Percentiles rank a stretch among this genome's conserved stretches.
Evolutionary conservation across 345 rosid species (phyloP).

Genomic region (Lepidium africanum): DNA sequence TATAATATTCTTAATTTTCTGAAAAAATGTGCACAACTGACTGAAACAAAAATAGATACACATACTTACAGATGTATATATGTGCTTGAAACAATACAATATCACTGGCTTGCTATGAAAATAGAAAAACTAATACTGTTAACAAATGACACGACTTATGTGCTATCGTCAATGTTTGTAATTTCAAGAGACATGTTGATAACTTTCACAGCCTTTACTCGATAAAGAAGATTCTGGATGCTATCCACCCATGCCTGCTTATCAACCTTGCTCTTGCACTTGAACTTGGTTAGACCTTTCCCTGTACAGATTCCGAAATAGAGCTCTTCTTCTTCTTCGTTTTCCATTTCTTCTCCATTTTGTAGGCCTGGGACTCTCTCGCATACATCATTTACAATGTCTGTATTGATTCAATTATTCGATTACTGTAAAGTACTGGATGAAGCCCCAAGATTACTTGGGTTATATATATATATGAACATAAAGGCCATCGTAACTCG

Average conservation of each 20-base stretch:
- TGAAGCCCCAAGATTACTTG: neutral
- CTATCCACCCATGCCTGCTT: conserved; percentile 86
- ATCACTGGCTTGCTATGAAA: neutral
- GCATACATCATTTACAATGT: conserved; percentile 64
- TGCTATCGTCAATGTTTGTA: conserved; percentile 33
- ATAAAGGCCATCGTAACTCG: neutral
- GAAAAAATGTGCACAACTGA: conserved; percentile 6
- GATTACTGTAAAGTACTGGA: neutral
- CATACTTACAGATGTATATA: neutral
- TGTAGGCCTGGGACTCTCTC: conserved; percentile 72
- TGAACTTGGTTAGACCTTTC: conserved; percentile 78
- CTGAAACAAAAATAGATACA: neutral
- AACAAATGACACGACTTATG: conserved; percentile 18
- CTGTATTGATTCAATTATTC: conserved; percentile 28
- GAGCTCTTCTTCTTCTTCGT: conserved; percentile 48
- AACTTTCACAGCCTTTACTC: conserved; percentile 38
- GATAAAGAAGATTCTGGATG: conserved; percentile 59
- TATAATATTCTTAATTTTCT: conserved; percentile 5
- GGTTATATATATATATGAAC: neutral
- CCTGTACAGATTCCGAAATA: conserved; percentile 78
- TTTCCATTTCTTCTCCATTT: conserved; percentile 59
- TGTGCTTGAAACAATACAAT: neutral
- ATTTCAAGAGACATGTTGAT: conserved; percentile 41
- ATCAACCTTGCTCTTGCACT: conserved; percentile 72
- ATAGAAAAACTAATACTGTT: neutral